Evolutionary conservation across 2,329 filamentous ascomycete genomes (phyloP).

Genomic region (Ophiostoma quercus): DNA sequence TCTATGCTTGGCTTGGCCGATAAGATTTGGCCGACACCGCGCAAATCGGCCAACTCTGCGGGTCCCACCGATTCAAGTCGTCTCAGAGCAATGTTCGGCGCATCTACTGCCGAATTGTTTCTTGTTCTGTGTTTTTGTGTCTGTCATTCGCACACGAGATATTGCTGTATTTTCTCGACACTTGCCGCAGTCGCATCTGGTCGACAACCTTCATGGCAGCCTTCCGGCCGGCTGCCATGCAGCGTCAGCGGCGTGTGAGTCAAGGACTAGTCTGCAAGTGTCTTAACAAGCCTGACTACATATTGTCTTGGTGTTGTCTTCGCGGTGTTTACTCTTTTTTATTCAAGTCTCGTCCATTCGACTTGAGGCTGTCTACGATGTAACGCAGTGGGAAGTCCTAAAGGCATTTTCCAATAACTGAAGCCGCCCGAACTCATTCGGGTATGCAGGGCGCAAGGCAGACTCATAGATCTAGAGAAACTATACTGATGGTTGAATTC

Average conservation of each 20-base stretch:
- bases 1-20: background rate
- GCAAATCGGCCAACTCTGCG: background rate
- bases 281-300: background rate
- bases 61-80: background rate
- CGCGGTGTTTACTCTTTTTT: background rate
- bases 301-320: background rate
- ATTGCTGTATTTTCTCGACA: background rate
- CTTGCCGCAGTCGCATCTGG: background rate
- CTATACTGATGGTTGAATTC: too few species aligned
- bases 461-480: background rate
- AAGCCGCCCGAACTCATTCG: background rate
- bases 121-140: background rate
- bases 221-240: background rate
- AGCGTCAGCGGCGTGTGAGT: background rate
- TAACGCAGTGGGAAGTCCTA: background rate
- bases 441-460: background rate
- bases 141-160: too few species aligned
- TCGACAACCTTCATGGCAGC: background rate
- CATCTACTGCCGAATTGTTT: background rate
- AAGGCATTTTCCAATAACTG: background rate
- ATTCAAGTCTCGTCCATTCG: background rate
- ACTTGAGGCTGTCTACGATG: background rate
- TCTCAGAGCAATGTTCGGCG: background rate
- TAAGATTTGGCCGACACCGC: background rate
- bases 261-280: background rate